Conservation (phyloP, 1,284 basidiomycete species). For the Trichosporon sp. region DNA sequence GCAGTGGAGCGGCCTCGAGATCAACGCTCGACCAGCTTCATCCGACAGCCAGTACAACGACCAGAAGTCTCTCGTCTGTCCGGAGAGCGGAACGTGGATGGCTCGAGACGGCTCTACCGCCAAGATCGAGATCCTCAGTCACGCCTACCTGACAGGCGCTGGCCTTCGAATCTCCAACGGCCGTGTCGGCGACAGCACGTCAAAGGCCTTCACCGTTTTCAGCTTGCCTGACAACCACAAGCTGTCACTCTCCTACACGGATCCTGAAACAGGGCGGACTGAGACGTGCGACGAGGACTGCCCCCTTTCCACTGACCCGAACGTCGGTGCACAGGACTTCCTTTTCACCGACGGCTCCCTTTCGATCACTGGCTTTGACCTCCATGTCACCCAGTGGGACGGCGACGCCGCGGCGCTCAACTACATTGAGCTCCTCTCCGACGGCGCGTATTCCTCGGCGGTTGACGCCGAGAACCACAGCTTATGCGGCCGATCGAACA, state of each 20-base stretch:
- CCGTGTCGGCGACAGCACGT: slow-evolving; percentile 71
- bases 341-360: slow-evolving; percentile 65
- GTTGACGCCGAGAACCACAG: slow-evolving; percentile 53
- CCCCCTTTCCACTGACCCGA: slow-evolving; percentile 67
- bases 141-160: slow-evolving; percentile 57
- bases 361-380: slow-evolving; percentile 61
- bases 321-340: slow-evolving; percentile 61
- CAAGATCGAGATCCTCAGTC: slow-evolving; percentile 69
- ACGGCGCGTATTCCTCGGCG: slow-evolving; percentile 55
- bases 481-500: slow-evolving; percentile 14
- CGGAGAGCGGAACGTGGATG: slow-evolving; percentile 71
- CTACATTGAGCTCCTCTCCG: slow-evolving; percentile 81
- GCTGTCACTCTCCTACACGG: slow-evolving; percentile 68
- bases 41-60: slow-evolving; percentile 61
- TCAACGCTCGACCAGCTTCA: slow-evolving; percentile 69
- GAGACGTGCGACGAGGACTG: slow-evolving; percentile 66
- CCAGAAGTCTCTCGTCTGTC: slow-evolving; percentile 76
- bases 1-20: slow-evolving; percentile 46
- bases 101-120: slow-evolving; percentile 66
- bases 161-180: slow-evolving; percentile 90
- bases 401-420: slow-evolving; percentile 79
- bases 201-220: slow-evolving; percentile 75
- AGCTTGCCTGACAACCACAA: slow-evolving; percentile 84
- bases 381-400: slow-evolving; percentile 71
- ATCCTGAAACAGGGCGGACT: slow-evolving; percentile 68